Base-by-base conservation (phyloP, 768 basidiomycete species). In the Mycena albidolilacea region DNA sequence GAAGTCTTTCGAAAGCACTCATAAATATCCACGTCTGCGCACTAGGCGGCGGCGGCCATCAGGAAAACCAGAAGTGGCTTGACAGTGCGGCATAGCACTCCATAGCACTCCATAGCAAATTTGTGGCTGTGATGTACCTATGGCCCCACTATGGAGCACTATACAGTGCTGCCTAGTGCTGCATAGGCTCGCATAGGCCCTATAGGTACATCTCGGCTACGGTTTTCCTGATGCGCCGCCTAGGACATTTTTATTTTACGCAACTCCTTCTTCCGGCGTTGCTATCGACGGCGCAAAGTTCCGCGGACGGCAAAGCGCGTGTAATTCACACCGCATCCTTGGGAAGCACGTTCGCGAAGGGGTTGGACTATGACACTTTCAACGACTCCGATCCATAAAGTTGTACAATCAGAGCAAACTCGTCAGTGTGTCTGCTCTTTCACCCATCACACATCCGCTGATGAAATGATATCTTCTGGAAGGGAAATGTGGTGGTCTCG, bases 191-290 rank as follows among this genome's bases (percentile, higher is more conserved):
- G n/a, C n/a, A n/a, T n/a, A n/a, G n/a, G n/a, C n/a, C n/a, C n/a
- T n/a, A n/a, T n/a, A n/a, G n/a, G n/a, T n/a, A n/a, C n/a, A n/a
- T n/a, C n/a, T n/a, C n/a, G n/a, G n/a, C n/a, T n/a, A n/a, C n/a
- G n/a, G n/a, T n/a, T n/a, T n/a, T n/a, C n/a, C n/a, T n/a, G n/a
- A n/a, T n/a, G n/a, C n/a, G n/a, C n/a, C n/a, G n/a, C n/a, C n/a
- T n/a, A 90, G 91, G 92, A 4, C 92, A 90, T 76, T 90, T 87
- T 77, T 86, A 89, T 76, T 85, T 93, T 69, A 92, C 91, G 1
- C 81, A 81, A 44, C 80, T 86, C 15, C 83, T 90, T 41, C 81
- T 90, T 37, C 87, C 89, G 4, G 80, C 79, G 2, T 80, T 88
- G 19, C 74, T 83, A 10, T 80, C 82, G 4, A 85, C 84, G 0